Evolutionary conservation across 2,329 filamentous ascomycete species (phyloP), one percentile per base, ranked within the genome.

Genomic region (Talaromyces sp.): DNA sequence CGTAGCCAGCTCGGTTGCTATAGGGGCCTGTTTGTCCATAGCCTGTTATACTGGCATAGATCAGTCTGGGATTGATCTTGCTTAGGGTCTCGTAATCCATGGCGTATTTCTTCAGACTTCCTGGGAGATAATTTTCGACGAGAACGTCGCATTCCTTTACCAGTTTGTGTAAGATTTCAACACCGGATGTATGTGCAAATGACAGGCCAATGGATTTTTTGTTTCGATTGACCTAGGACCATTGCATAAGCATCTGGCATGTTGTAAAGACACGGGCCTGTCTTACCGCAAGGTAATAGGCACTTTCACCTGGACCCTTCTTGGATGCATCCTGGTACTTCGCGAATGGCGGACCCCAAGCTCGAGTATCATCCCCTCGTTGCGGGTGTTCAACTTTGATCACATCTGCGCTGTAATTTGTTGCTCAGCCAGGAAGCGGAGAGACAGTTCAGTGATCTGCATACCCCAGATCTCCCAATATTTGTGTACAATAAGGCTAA

Each of bases 21-120:
- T 96, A 97, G 0, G 95, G 95, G 0, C 95, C 95, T 1, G 91
- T 97, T 76, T 99, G 95, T 2, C 95, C 95, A 74, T 98, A 99
- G 0, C 95, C 95, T 0, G 95, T 99, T 71, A 99, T 96, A 70
- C 92, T 97, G 15, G 94, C 93, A 74, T 99, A 99, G 70, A 99
- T 91, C 56, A 99, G 83, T 6, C 84, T 81, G 0, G 94, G 93
- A 73, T 98, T 98, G 75, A 97, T 89, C 69, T 88, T 85, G 61
- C 84, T 86, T 1, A 99, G 79, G 0, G 90, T 91, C 31, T 89
- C 88, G 72, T 93, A 99, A 79, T 97, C 94, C 83, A 99, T 88
- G 25, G 84, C 82, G 76, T 99, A 99, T 80, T 97, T 98, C 75
- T 90, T 90, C 15, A 99, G 82, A 0, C 90, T 89, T 0, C 92